These are phyloP conservation scores for Cladorrhinum sp. DNA, from an alignment of 2,329 filamentous ascomycete genomes.

Conservation along the genomic window DNA sequence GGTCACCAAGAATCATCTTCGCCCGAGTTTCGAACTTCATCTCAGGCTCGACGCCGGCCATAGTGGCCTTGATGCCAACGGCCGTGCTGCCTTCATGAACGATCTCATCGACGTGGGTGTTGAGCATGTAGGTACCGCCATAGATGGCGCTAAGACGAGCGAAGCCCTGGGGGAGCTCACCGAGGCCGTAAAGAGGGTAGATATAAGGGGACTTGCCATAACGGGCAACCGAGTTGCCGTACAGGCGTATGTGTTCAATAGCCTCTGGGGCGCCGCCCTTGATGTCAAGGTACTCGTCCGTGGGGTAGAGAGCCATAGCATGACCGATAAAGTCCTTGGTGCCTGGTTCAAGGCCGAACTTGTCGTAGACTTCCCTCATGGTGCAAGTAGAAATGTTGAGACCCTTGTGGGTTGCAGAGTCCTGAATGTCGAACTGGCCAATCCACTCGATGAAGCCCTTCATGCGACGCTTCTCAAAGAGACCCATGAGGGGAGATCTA, in stretches of 20 bases:
- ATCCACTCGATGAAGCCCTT: slow-evolving; percentile 97
- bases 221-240: slow-evolving; percentile 94
- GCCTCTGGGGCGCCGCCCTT: slow-evolving; percentile 75
- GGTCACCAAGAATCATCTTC: slow-evolving; percentile 93
- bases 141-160: slow-evolving; percentile 97
- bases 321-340: slow-evolving; percentile 97
- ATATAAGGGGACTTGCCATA: slow-evolving; percentile 99
- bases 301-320: slow-evolving; percentile 94
- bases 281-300: slow-evolving; percentile 78
- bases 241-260: slow-evolving; percentile 88
- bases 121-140: slow-evolving; percentile 98
- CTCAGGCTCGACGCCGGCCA: slow-evolving; percentile 77
- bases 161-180: slow-evolving; percentile 95
- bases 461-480: slow-evolving; percentile 96
- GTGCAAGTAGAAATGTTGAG: slow-evolving; percentile 75
- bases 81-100: slow-evolving; percentile 81
- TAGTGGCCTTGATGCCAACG: slow-evolving; percentile 95
- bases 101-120: slow-evolving; percentile 89
- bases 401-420: slow-evolving; percentile 85
- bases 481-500: slow-evolving; percentile 88
- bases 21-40: slow-evolving; percentile 97
- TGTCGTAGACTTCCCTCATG: slow-evolving; percentile 99
- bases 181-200: slow-evolving; percentile 96
- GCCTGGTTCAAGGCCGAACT: slow-evolving; percentile 84
- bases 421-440: slow-evolving; percentile 76